Conservation (phyloP, 176 grass and related monocot genomes). For the Aegilops speltoides region DNA sequence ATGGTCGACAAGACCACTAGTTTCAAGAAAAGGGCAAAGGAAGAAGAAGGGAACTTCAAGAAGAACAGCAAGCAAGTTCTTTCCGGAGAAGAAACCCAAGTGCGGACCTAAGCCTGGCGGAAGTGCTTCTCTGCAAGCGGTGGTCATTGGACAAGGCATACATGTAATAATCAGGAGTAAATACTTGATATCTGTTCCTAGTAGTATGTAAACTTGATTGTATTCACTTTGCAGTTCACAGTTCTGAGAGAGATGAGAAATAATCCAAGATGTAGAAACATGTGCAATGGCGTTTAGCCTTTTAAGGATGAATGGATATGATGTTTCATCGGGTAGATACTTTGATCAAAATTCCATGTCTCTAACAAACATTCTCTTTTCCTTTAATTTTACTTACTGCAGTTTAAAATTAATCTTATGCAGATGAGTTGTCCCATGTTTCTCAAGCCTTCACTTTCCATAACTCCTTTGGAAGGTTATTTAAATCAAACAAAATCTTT, state of each 20-base stretch:
- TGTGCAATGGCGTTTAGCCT: slow-evolving; percentile 73
- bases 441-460: slow-evolving; percentile 34
- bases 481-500: slow-evolving; percentile 53
- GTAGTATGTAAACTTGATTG: too few relatives aligned
- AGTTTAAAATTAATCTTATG: not conserved
- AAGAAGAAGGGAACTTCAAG: too few relatives aligned
- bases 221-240: slow-evolving; percentile 49
- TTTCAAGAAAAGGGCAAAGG: too few relatives aligned
- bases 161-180: too few relatives aligned
- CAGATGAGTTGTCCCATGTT: slow-evolving; percentile 55
- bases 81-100: too few relatives aligned
- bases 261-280: slow-evolving; percentile 50
- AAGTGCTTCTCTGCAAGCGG: too few relatives aligned
- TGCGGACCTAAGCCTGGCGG: too few relatives aligned
- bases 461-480: slow-evolving; percentile 59
- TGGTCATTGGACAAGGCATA: too few relatives aligned
- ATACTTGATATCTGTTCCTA: too few relatives aligned
- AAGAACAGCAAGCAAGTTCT: too few relatives aligned
- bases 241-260: slow-evolving; percentile 73
- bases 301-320: slow-evolving; percentile 67
- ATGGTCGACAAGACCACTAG: too few relatives aligned
- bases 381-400: not conserved
- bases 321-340: slow-evolving; percentile 21
- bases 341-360: not conserved
- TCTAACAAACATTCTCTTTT: not conserved